Evolutionary conservation across 1,284 basidiomycete genomes (phyloP).

Genomic region (Cystobasidium slooffiae): DNA sequence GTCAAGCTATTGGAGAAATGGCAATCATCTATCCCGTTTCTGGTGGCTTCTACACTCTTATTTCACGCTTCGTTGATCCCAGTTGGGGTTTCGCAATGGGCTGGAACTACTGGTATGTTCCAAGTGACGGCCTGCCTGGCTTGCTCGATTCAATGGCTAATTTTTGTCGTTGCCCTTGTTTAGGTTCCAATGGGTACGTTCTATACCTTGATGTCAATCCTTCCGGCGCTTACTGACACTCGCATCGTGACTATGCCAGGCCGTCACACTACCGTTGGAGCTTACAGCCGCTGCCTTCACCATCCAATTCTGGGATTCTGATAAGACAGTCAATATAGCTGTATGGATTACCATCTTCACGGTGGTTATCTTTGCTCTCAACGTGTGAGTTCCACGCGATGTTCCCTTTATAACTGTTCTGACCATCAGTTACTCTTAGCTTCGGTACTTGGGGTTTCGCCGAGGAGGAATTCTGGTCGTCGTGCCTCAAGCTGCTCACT

Average conservation of each 20-base stretch:
- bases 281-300: slow-evolving; percentile 52
- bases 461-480: slow-evolving; percentile 56
- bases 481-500: slow-evolving; percentile 57
- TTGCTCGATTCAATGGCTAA: not conserved
- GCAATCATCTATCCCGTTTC: slow-evolving; percentile 57
- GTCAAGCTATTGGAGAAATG: not conserved
- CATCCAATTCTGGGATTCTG: slow-evolving; percentile 47
- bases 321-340: slow-evolving; percentile 53
- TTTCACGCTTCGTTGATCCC: slow-evolving; percentile 53
- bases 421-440: too few species aligned
- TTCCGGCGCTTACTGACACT: not conserved
- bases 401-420: too few species aligned
- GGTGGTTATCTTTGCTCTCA: slow-evolving; percentile 37
- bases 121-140: too few species aligned
- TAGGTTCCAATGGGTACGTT: slow-evolving; percentile 56
- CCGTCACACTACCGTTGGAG: slow-evolving; percentile 42
- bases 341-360: slow-evolving; percentile 58
- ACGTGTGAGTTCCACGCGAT: not conserved
- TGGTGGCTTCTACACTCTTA: slow-evolving; percentile 60
- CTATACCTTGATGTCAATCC: slow-evolving; percentile 54
- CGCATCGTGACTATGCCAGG: not conserved
- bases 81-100: slow-evolving; percentile 57
- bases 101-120: slow-evolving; percentile 54
- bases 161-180: not conserved
- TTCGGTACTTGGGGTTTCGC: slow-evolving; percentile 46